These are phyloP conservation scores for Sphagnum tenellum DNA, from an alignment of 225 moss, liverwort and hornwort species.

Conservation along the genomic window DNA sequence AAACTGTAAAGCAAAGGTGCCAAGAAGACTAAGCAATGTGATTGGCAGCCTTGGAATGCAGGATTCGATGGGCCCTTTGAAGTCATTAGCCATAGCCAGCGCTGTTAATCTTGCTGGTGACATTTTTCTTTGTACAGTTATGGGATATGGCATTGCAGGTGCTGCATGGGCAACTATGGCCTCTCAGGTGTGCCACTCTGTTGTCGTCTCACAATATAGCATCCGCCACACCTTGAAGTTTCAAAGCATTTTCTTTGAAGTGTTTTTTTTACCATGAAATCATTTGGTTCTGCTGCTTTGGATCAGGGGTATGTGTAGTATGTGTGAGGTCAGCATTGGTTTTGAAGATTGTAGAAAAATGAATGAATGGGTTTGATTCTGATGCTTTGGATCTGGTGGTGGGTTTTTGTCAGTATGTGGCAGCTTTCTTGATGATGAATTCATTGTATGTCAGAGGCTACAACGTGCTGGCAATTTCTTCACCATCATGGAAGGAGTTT, in stretches of 20 bases:
- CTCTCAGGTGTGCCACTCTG: conserved; percentile 44
- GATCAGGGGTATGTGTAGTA: too few relatives aligned
- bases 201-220: too few relatives aligned
- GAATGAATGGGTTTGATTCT: too few relatives aligned
- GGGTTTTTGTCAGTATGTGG: conserved; percentile 51
- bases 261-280: too few relatives aligned
- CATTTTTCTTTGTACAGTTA: conserved; percentile 59
- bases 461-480: conserved; percentile 47
- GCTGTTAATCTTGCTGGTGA: conserved; percentile 75
- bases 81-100: conserved; percentile 63
- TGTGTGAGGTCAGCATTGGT: too few relatives aligned
- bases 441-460: conserved; percentile 67
- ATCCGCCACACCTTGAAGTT: too few relatives aligned
- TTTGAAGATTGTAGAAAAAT: too few relatives aligned
- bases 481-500: conserved; percentile 56
- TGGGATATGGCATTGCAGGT: conserved; percentile 84
- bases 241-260: too few relatives aligned
- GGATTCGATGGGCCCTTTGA: conserved; percentile 79
- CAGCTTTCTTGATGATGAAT: conserved; percentile 62
- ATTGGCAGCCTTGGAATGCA: conserved; percentile 77
- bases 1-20: too few relatives aligned
- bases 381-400: too few relatives aligned
- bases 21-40: background rate
- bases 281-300: too few relatives aligned
- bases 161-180: conserved; percentile 92